Evolutionary conservation across 768 basidiomycete species (phyloP).

Genomic region (Royoungia palumana): DNA sequence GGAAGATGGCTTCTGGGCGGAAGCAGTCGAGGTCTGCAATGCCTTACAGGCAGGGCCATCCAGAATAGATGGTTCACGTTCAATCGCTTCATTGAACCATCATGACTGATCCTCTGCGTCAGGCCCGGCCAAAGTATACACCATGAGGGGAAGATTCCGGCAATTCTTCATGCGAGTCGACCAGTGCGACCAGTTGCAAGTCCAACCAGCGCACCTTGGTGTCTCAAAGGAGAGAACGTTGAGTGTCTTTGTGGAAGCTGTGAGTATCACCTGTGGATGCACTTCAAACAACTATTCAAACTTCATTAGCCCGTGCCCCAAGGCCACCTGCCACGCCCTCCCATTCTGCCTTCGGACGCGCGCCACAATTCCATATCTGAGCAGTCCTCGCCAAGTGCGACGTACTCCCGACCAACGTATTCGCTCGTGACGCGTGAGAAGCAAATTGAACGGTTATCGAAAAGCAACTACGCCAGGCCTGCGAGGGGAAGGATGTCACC

Average conservation of each 20-base stretch:
- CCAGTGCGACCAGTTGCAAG: constrained; percentile 47
- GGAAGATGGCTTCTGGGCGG: constrained; percentile 66
- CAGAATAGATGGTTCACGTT: constrained; percentile 61
- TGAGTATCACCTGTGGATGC: constrained; percentile 28
- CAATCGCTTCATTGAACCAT: neutral
- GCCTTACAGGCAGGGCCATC: constrained; percentile 59
- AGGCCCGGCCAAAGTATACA: constrained; percentile 71
- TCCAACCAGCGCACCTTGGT: constrained; percentile 53
- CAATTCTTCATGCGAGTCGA: constrained; percentile 66
- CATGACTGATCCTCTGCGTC: constrained; percentile 1
- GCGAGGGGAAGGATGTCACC: constrained; percentile 12
- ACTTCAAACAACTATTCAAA: neutral
- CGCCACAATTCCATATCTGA: constrained; percentile 22
- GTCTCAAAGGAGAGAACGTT: constrained; percentile 54
- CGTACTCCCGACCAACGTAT: constrained; percentile 4
- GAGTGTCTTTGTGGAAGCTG: constrained; percentile 56
- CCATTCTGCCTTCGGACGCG: constrained; percentile 3
- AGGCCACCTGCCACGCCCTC: constrained; percentile 28
- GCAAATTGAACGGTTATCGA: constrained; percentile 26
- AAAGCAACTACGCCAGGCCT: constrained; percentile 14
- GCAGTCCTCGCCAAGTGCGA: constrained; percentile 4
- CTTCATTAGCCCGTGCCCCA: constrained; percentile 21
- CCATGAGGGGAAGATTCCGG: constrained; percentile 62
- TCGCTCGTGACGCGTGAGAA: constrained; percentile 25
- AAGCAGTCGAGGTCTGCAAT: constrained; percentile 58